phyloP scores from a whole-genome alignment of 1,139 yeast genomes.

The Blastobotrys aristatus region DNA sequence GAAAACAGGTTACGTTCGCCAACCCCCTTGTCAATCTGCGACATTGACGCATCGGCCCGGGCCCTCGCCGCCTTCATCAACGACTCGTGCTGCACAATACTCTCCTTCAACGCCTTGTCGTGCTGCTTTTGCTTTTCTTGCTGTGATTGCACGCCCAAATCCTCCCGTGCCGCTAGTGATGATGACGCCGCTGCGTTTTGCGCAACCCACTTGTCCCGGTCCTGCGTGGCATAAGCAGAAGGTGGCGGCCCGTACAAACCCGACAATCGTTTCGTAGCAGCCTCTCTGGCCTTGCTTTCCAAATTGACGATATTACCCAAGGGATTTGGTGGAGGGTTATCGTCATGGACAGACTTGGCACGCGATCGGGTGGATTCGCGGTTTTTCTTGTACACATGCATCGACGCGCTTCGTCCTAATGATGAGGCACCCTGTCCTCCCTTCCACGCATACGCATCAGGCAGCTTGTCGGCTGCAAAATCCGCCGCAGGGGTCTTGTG shows the following conservation, averaged over 20 bases:
- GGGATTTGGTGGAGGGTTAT: constrained; percentile 6
- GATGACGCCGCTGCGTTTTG: constrained; percentile 8
- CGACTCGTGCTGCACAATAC: constrained; percentile 15
- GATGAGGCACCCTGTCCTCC: neutral
- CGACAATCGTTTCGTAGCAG: constrained; percentile 32
- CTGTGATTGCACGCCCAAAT: neutral
- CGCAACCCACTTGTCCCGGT: neutral
- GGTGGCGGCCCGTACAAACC: constrained; percentile 21
- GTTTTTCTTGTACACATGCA: constrained; percentile 4
- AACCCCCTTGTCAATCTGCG: constrained; percentile 38
- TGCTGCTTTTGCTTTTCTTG: constrained; percentile 19
- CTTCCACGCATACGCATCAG: constrained; percentile 37
- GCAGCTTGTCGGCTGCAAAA: constrained; percentile 32
- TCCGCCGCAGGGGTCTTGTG: constrained; percentile 33
- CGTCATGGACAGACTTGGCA: neutral
- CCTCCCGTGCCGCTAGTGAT: constrained; percentile 1
- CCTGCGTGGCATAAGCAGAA: constrained; percentile 1
- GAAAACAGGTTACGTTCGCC: constrained; percentile 34
- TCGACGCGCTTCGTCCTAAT: constrained; percentile 10
- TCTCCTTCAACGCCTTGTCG: constrained; percentile 34
- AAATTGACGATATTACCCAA: constrained; percentile 23
- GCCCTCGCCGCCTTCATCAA: constrained; percentile 29
- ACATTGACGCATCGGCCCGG: constrained; percentile 32
- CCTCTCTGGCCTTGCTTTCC: constrained; percentile 33
- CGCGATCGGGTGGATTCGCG: neutral